Base-by-base conservation (phyloP, 169 alveolate genomes). In the Theileria equi region DNA sequence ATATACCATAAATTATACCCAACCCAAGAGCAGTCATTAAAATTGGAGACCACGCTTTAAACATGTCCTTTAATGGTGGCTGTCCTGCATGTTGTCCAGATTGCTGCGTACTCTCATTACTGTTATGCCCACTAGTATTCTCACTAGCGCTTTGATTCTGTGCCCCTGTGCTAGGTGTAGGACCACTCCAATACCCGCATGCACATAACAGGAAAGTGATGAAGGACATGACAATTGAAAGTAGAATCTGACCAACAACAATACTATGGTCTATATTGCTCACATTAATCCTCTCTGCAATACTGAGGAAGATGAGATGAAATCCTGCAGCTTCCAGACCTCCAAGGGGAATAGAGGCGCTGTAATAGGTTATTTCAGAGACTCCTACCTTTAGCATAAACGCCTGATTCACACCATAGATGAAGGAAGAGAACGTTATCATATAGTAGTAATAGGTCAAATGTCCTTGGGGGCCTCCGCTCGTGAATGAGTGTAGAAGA, bases 1-100 rank as follows among this genome's bases (percentile, higher is more conserved):
- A 60, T 26, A 60, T 25, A 23, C 13, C 1, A 48, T 60, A 60
- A 13, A 60, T 34, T 5, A 19, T 34, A 21, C 70, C 70, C 26
- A 60, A 11, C 28, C 60, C 55, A 32, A 43, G 16, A 17, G 53
- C 13, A 1, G 58, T n/a, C 19, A 26, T 26, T 26, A 60, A 7
- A 57, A 60, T 13, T 11, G 70, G 70, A 32, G 19, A 47, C 66
- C 29, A 34, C 25, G 65, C 34, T 49, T 17, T 54, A 45, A 45
- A 54, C 13, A 54, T 21, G 40, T 19, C 25, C 38, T 5, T 31
- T 10, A 54, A 54, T 29, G 38, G 38, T 19, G 49, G 21, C n/a
- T n/a, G n/a, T n/a, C n/a, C n/a, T n/a, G n/a, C 45, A 11, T 10
- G 45, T 10, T 36, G 13, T 10, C 13, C 10, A 13, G 10, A 36